Conservation (phyloP, 164 flowering plant species). For the Platanus orientalis region DNA sequence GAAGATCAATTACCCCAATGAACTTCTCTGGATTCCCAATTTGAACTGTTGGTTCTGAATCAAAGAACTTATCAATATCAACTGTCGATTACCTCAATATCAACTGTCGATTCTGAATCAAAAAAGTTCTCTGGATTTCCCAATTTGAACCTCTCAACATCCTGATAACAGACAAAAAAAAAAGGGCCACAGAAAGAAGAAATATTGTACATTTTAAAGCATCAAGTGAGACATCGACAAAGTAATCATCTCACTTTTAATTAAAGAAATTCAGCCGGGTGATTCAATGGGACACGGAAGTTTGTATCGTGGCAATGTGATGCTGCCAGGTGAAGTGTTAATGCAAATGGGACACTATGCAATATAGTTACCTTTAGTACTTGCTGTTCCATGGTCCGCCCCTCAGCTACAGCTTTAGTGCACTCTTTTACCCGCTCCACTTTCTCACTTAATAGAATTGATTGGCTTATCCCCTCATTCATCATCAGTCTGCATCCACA, state of each 20-base stretch:
- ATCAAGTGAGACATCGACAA: no score
- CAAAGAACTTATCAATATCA: no score
- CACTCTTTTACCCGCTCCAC: conserved; percentile 99
- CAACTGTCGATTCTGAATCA: no score
- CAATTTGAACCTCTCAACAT: conserved; percentile 58
- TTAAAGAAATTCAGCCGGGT: no score
- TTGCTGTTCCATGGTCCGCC: conserved; percentile 80
- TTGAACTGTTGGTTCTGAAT: no score
- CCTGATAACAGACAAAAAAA: conserved; percentile 31
- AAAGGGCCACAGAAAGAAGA: background rate
- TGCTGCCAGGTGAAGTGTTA: no score
- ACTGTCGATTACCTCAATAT: no score
- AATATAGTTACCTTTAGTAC: conserved; percentile 63
- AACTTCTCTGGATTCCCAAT: no score
- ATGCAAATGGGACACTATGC: background rate
- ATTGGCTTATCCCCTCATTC: conserved; percentile 80
- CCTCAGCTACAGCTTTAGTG: conserved; percentile 70
- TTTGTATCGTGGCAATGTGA: no score
- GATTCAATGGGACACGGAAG: no score
- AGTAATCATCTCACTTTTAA: no score
- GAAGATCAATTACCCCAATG: no score
- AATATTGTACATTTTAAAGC: background rate
- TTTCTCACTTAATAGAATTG: conserved; percentile 97
- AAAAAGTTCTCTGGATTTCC: conserved; percentile 64
- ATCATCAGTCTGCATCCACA: conserved; percentile 59